A percentile compares a stretch with the other conserved stretches of the same genome.
Evolutionary conservation across 1,284 basidiomycete genomes (phyloP).

Genomic region (Sanghuangporus weigelae): DNA sequence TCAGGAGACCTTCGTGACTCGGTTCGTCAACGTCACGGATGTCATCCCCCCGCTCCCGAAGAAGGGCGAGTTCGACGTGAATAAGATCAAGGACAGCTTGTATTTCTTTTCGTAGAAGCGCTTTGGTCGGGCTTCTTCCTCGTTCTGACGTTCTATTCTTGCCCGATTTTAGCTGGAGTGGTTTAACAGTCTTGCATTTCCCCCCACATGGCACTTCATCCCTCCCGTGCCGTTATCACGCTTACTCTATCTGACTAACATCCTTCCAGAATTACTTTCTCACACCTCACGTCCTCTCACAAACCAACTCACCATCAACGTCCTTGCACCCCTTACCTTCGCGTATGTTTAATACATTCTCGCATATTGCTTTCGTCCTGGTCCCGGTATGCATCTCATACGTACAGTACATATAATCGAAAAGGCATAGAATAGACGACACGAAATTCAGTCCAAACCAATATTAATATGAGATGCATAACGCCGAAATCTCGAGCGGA

Average conservation of each 20-base stretch:
- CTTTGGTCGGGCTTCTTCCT: neutral
- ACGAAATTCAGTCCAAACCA: neutral
- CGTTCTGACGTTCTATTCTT: neutral
- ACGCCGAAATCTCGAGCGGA: neutral
- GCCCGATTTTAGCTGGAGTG: neutral
- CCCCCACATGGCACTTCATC: no score
- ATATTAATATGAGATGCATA: neutral
- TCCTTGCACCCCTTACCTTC: neutral
- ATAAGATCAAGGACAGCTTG: conserved; percentile 72
- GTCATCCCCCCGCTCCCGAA: conserved; percentile 80
- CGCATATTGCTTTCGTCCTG: neutral
- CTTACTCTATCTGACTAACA: no score
- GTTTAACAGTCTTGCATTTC: neutral
- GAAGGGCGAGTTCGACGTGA: conserved; percentile 88
- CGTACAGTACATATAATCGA: neutral
- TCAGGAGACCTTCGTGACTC: conserved; percentile 25
- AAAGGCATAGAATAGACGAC: neutral
- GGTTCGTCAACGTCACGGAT: conserved; percentile 75
- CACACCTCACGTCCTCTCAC: neutral
- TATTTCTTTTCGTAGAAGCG: conserved; percentile 86
- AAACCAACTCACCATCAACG: neutral
- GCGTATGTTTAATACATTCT: conserved; percentile 10
- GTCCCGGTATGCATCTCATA: neutral
- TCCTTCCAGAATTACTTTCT: no score
- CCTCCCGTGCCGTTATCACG: neutral